Base-by-base conservation (phyloP, 2,329 filamentous ascomycete species). In the Myriosclerotinia duriaeana region DNA sequence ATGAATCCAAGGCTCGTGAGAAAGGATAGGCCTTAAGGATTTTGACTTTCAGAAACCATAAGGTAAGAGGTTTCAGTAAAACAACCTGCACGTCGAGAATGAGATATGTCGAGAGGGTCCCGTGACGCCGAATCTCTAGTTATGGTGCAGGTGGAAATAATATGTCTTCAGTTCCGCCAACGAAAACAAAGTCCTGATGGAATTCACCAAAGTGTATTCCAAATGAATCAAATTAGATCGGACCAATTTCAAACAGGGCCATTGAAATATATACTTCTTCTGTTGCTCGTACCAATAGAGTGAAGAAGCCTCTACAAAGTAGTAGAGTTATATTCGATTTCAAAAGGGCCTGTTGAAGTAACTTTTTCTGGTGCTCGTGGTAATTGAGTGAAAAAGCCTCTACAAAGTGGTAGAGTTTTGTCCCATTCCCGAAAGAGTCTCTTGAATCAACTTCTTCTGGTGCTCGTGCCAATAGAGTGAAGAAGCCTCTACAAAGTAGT, bases 391-490 rank as follows among this genome's bases (percentile, higher is more conserved):
- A 50, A 50, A 9, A 22, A 50, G 20, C n/a, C 46, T 20, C 46
- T 11, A 22, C 46, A 50, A 50, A 50, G 46, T 50, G 22, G 46
- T 22, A 22, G n/a, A 20, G 46, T 50, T 50, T 22, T 50, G 30
- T 34, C 30, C 30, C 30, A 34, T 34, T 5, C 4, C 30, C 30
- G 30, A 34, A 34, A 34, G 12, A 50, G n/a, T 12, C n/a, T 22
- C 9, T n/a, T 22, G 46, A 50, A 20, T 50, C 46, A 50, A 50
- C 3, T 22, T 50, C 46, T 50, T 50, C n/a, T 50, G 46, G n/a
- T 50, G 46, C 46, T 50, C 46, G n/a, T 50, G 46, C n/a, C n/a
- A 50, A 50, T 50, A 50, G 46, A 50, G 46, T 50, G n/a, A 50
- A 50, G n/a, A 22, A 50, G 20, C n/a, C 46, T 20, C 46, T 4